These are phyloP conservation scores for Xylariaceae sp. DNA, from an alignment of 2,329 filamentous ascomycete species.

Conservation along the genomic window DNA sequence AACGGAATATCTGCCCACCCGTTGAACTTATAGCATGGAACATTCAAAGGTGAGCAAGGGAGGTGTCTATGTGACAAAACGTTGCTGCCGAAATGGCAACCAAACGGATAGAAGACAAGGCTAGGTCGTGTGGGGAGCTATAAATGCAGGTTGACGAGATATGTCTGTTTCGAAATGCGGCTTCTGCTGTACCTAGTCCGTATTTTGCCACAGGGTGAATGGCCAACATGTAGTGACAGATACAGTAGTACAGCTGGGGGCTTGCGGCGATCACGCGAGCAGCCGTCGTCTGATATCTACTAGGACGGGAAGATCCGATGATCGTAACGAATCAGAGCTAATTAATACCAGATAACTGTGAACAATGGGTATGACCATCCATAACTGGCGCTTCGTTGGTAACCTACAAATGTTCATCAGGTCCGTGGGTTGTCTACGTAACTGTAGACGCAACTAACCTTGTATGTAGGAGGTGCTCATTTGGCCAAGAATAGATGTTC, in stretches of 20 bases:
- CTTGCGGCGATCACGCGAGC: slow-evolving; percentile 28
- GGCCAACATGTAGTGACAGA: slow-evolving; percentile 12
- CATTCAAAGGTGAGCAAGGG: no score
- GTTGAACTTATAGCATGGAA: no score
- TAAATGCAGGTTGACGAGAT: neutral
- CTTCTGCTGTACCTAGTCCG: slow-evolving; percentile 1
- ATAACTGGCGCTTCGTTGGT: neutral
- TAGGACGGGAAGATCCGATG: slow-evolving; percentile 26
- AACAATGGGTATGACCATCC: slow-evolving; percentile 2
- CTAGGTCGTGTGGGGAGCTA: no score
- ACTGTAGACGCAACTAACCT: neutral
- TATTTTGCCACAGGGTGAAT: slow-evolving; percentile 15
- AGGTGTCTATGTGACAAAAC: no score
- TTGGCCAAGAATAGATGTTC: slow-evolving; percentile 19
- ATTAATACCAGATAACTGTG: slow-evolving; percentile 4
- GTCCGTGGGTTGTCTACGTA: neutral
- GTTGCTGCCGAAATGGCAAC: no score
- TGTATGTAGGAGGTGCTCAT: slow-evolving; percentile 18
- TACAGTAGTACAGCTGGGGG: neutral
- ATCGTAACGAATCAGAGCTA: slow-evolving; percentile 14
- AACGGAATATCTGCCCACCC: no score
- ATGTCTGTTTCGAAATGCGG: neutral
- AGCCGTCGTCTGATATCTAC: slow-evolving; percentile 17
- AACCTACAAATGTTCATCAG: neutral
- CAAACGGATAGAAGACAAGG: no score